phyloP scores from a whole-genome alignment of 2,329 filamentous ascomycete genomes.

The Venturia carpophila region DNA sequence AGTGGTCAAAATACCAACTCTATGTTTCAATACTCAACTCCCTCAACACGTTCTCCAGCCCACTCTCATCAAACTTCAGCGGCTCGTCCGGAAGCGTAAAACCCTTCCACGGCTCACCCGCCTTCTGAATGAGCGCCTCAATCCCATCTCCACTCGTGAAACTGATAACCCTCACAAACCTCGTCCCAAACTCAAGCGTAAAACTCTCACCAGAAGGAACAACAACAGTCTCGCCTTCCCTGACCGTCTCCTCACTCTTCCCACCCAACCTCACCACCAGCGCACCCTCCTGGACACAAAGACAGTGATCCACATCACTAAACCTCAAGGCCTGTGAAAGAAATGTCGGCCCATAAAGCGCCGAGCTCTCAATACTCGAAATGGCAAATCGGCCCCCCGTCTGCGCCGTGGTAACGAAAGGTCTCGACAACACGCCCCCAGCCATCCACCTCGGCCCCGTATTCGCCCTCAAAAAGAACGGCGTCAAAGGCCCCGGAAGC shows the following conservation, averaged over 20 bases:
- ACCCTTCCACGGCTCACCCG: constrained; percentile 3
- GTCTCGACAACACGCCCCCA: constrained; percentile 41
- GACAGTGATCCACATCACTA: constrained; percentile 43
- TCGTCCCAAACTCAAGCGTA: constrained; percentile 37
- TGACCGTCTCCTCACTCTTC: constrained; percentile 29
- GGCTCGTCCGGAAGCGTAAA: constrained; percentile 17
- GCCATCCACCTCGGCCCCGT: constrained; percentile 41
- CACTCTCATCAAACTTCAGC: not conserved
- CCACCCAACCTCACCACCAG: constrained; percentile 37
- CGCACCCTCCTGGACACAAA: constrained; percentile 42
- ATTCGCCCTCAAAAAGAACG: constrained; percentile 47
- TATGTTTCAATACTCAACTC: constrained; percentile 2
- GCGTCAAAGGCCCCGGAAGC: constrained; percentile 33
- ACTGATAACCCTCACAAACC: constrained; percentile 41
- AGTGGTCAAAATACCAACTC: not conserved
- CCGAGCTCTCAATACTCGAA: constrained; percentile 41
- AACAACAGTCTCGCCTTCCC: constrained; percentile 44
- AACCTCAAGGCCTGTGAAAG: constrained; percentile 38
- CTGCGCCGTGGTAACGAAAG: constrained; percentile 43
- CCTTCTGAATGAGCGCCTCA: constrained; percentile 34
- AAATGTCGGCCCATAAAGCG: constrained; percentile 32
- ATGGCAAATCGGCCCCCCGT: constrained; percentile 45
- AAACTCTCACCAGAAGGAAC: constrained; percentile 43
- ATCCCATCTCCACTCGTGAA: constrained; percentile 46
- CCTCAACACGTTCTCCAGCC: not conserved